Conservation (phyloP, 2,329 filamentous ascomycete genomes). For the Penicillium sp. region DNA sequence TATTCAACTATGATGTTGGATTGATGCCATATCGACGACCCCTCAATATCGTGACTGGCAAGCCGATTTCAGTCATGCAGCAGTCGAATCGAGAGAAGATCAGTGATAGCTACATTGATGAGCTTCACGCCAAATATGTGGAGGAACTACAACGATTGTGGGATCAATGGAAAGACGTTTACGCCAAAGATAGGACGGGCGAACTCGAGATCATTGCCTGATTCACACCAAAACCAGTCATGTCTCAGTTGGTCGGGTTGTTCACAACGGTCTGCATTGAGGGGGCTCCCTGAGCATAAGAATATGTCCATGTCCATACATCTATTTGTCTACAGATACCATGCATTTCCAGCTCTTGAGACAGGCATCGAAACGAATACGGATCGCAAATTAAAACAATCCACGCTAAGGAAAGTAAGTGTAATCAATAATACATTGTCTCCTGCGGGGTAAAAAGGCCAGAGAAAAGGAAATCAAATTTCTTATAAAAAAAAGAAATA, state of each 20-base stretch:
- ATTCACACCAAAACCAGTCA: neutral
- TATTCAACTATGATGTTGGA: slow-evolving; percentile 98
- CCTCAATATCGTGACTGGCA: slow-evolving; percentile 86
- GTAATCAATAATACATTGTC: slow-evolving; percentile 8
- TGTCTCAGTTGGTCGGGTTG: neutral
- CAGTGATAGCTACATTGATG: slow-evolving; percentile 74
- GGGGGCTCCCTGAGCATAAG: neutral
- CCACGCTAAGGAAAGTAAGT: neutral
- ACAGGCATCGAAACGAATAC: neutral
- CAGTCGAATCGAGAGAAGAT: slow-evolving; percentile 62
- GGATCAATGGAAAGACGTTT: slow-evolving; percentile 53
- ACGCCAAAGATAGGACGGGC: slow-evolving; percentile 47
- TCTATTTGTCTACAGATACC: neutral
- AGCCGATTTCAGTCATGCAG: slow-evolving; percentile 72
- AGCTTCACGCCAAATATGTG: slow-evolving; percentile 78
- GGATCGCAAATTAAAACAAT: neutral
- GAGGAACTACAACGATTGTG: slow-evolving; percentile 56
- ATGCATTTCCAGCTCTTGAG: neutral
- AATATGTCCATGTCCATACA: neutral
- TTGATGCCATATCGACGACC: slow-evolving; percentile 90
- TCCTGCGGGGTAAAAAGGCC: neutral
- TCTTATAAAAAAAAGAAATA: slow-evolving; percentile 20
- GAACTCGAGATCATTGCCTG: slow-evolving; percentile 51
- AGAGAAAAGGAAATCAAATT: slow-evolving; percentile 8
- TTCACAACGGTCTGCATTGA: neutral